These are phyloP conservation scores for Atkinsonella texensis DNA, from an alignment of 2,329 filamentous ascomycete species.

Conservation along the genomic window DNA sequence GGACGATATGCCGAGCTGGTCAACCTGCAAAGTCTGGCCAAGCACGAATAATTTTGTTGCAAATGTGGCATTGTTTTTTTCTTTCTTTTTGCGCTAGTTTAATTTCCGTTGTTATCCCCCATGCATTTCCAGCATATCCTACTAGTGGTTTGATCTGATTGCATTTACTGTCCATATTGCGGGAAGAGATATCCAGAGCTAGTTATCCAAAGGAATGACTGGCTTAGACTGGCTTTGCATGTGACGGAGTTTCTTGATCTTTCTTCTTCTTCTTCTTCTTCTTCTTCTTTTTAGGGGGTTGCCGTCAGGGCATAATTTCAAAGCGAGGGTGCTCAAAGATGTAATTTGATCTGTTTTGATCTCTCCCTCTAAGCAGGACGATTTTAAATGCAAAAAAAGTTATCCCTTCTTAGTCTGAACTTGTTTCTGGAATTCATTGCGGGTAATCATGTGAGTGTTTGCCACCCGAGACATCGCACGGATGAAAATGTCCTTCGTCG, in stretches of 20 bases:
- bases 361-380: no score
- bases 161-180: not conserved
- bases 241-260: not conserved
- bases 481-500: no score
- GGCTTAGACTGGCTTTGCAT: slow-evolving; percentile 3
- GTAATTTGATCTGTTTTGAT: no score
- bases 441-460: no score
- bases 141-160: not conserved
- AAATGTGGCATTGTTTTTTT: not conserved
- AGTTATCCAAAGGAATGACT: not conserved
- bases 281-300: not conserved
- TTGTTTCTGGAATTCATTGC: no score
- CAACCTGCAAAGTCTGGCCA: slow-evolving; percentile 66
- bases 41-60: slow-evolving; percentile 23
- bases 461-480: no score
- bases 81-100: not conserved
- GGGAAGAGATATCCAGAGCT: slow-evolving; percentile 1
- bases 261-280: not conserved
- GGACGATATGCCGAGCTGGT: slow-evolving; percentile 71
- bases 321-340: no score
- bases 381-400: no score
- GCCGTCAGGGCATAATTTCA: no score
- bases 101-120: not conserved
- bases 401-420: no score
- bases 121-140: not conserved